Base-by-base conservation (phyloP, 352 stramenopile species). In the Aphanomyces invadans region DNA sequence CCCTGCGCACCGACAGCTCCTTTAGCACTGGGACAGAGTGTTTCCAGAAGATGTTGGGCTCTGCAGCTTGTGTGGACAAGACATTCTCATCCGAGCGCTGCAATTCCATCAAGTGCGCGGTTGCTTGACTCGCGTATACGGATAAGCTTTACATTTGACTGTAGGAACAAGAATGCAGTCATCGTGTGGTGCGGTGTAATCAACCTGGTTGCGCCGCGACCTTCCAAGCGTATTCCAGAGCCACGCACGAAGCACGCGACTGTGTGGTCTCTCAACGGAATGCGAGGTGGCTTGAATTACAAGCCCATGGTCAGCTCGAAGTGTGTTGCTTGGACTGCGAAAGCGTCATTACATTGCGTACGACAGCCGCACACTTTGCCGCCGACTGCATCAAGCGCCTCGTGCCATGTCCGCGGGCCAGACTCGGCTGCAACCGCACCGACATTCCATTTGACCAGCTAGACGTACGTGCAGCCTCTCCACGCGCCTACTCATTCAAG, bases 61-160 rank as follows among this genome's bases (percentile, higher is more conserved):
- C 0, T 87, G 80, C 33, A 70, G 71, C 38, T 5, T 10, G 17
- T 92, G 83, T 32, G 78, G 75, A 3, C 74, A 87, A 23, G 83
- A 90, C 56, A 69, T 92, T 3, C 51, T 60, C 3, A 28, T 62
- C 2, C 45, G 66, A 26, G 61, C 74, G n/a, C 64, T 80, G 29
- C 73, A 69, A 32, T 52, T 55, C 2, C 81, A 92, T 39, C 67
- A 63, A 15, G 55, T 63, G 25, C 21, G 33, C n/a, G n/a, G n/a
- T n/a, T n/a, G n/a, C n/a, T 67, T 44, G 7, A 7, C 3, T 42
- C 5, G 29, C 17, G 4, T 17, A 17, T 19, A 44, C 21, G 4
- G 19, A 38, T 57, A 15, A 26, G 23, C 0, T 10, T 57, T n/a
- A 57, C 29, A 28, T 21, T 39, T 3, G 15, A 21, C 17, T 17